Evolutionary conservation across 768 basidiomycete species (phyloP).

Genomic region (Tephrocybe sp.): DNA sequence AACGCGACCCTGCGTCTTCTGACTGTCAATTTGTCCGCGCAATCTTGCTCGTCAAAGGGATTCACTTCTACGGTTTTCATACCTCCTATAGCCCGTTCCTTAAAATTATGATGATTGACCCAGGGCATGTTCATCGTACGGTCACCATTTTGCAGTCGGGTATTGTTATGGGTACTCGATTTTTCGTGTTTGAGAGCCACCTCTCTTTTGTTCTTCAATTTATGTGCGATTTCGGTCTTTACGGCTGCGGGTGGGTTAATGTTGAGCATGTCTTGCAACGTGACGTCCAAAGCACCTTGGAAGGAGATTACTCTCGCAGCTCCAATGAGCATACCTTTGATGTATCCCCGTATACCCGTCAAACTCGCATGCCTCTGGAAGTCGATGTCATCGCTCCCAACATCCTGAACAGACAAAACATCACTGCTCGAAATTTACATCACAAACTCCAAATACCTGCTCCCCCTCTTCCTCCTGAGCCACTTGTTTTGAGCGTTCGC

Average conservation of each 20-base stretch:
- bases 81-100: constrained; percentile 82
- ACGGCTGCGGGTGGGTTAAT: constrained; percentile 91
- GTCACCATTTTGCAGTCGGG: constrained; percentile 80
- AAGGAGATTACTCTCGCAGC: constrained; percentile 30
- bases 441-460: constrained; percentile 70
- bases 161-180: constrained; percentile 75
- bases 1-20: constrained; percentile 60
- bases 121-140: constrained; percentile 62
- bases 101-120: constrained; percentile 78
- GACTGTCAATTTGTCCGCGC: constrained; percentile 67
- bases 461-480: constrained; percentile 52
- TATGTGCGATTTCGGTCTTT: constrained; percentile 91
- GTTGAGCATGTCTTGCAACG: constrained; percentile 66
- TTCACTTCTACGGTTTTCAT: constrained; percentile 95
- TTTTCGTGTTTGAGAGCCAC: constrained; percentile 86
- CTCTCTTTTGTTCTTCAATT: constrained; percentile 88
- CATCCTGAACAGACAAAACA: constrained; percentile 77
- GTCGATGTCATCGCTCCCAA: constrained; percentile 79
- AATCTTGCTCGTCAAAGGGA: constrained; percentile 86
- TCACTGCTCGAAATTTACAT: constrained; percentile 59
- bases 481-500: constrained; percentile 82
- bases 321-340: constrained; percentile 30
- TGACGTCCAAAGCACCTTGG: constrained; percentile 25
- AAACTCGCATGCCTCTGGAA: constrained; percentile 72
- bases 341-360: constrained; percentile 57